Conservation (phyloP, 2,329 filamentous ascomycete species). For the Botryotinia calthae region DNA sequence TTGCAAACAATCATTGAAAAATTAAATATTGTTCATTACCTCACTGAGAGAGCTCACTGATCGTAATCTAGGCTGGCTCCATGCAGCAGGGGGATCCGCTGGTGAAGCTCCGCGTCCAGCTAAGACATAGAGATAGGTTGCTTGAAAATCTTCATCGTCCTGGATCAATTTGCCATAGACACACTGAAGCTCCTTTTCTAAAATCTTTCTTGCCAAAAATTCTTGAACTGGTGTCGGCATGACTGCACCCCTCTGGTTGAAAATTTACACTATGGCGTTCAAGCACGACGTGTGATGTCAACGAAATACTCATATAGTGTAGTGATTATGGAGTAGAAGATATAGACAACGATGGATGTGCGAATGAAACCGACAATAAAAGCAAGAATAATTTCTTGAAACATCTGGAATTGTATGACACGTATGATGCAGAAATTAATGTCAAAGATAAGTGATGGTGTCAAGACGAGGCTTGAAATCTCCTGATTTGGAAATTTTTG, state of each 20-base stretch:
- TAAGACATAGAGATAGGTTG: background rate
- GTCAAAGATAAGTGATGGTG: background rate
- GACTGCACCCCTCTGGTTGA: background rate
- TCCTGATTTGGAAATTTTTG: background rate
- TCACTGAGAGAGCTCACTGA: background rate
- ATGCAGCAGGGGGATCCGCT: background rate
- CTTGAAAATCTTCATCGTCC: conserved; percentile 1
- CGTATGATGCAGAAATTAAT: background rate
- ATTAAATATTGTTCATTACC: background rate
- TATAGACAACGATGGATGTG: background rate
- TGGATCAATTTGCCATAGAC: background rate
- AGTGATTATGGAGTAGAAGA: background rate
- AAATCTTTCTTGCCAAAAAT: background rate
- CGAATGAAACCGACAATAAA: background rate
- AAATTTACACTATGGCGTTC: background rate
- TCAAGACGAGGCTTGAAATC: background rate
- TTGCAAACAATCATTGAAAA: too few species aligned
- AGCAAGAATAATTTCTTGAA: background rate
- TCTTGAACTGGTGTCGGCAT: background rate
- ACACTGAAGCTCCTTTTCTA: background rate
- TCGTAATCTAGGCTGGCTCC: background rate
- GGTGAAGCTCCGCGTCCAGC: background rate
- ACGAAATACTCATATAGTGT: background rate
- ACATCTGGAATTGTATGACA: background rate
- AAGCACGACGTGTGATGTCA: background rate